Base-by-base conservation (phyloP, 106 monocot genomes). In the Acanthochlamys bracteata region DNA sequence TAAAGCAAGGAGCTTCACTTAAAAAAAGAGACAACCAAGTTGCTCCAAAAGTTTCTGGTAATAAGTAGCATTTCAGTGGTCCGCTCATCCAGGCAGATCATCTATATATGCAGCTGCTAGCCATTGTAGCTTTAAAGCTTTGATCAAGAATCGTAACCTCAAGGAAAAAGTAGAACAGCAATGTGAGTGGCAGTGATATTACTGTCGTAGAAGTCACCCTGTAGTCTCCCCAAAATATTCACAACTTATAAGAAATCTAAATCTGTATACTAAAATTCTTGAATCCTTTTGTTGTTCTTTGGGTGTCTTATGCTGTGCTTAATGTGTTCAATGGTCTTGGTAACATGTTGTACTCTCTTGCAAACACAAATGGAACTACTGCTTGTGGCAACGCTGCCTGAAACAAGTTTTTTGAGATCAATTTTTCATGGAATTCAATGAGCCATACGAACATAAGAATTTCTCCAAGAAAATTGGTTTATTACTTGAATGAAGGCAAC, bases 321-420 rank as follows among this genome's bases (percentile, higher is more conserved):
- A 33, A 6, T 1, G 33, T 33, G 33, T 33, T 33, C 33, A 72
- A 22, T 4, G 65, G 42, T 19, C 69, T 75, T 7, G 82, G 73
- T 56, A 77, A 77, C 67, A 76, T 61, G 45, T 77, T 70, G 66
- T 82, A 82, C 24, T 82, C 82, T 66, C 73, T 82, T 8, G 82
- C 77, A 17, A 82, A 82, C 55, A 82, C 82, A 52, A 82, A 82
- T 10, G 82, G 76, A 10, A 77, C 82, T 20, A 82, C 76, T 26
- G 76, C 82, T 33, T 73, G 82, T 20, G 82, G 82, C 60, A 82
- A 56, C 25, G 82, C 73, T 17, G 82, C 82, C 69, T 78, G 64
- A 10, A 24, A 0, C 57, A 51, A 4, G 2, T 51, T 19, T 51
- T 19, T 51, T 15, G n/a, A 33, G 1, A 33, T 33, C 33, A 33